Evolutionary conservation across 305 asterid genomes (phyloP).

Genomic region (Galium porrigens): DNA sequence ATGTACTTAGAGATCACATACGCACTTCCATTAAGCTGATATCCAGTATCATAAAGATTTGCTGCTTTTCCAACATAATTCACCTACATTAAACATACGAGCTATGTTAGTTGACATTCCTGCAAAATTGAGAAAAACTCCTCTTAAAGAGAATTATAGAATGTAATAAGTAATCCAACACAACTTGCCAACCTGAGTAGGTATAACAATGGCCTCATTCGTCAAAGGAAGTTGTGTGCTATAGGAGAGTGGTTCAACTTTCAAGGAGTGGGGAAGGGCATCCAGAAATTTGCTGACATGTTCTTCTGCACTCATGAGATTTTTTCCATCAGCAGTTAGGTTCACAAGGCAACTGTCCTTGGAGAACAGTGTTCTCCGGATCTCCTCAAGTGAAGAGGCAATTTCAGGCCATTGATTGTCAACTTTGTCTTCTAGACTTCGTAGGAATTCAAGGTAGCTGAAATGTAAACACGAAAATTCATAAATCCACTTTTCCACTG

Average conservation of each 20-base stretch:
- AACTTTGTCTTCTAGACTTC: conserved; percentile 56
- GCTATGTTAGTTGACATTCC: conserved; percentile 4
- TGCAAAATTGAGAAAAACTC: background rate
- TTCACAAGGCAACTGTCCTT: conserved; percentile 69
- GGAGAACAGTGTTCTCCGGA: conserved; percentile 59
- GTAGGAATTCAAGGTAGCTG: conserved; percentile 87
- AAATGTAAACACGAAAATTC: background rate
- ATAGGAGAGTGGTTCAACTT: conserved; percentile 47
- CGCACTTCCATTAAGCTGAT: conserved; percentile 86
- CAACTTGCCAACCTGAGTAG: conserved; percentile 61
- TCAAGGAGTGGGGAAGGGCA: conserved; percentile 61
- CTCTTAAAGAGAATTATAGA: background rate
- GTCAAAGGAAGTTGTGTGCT: conserved; percentile 44
- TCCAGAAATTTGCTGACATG: conserved; percentile 65
- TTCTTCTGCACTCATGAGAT: conserved; percentile 49
- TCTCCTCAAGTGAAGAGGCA: conserved; percentile 85
- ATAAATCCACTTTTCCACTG: background rate
- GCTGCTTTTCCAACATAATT: conserved; percentile 99
- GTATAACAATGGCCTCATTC: conserved; percentile 89
- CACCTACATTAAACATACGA: conserved; percentile 36
- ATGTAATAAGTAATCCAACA: conserved; percentile 5
- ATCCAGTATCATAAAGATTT: conserved; percentile 68
- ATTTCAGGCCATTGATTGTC: conserved; percentile 71
- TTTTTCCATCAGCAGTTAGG: conserved; percentile 73
- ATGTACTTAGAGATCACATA: conserved; percentile 75